phyloP scores from a whole-genome alignment of 2,329 filamentous ascomycete species.

The Fusarium haematococcum region DNA sequence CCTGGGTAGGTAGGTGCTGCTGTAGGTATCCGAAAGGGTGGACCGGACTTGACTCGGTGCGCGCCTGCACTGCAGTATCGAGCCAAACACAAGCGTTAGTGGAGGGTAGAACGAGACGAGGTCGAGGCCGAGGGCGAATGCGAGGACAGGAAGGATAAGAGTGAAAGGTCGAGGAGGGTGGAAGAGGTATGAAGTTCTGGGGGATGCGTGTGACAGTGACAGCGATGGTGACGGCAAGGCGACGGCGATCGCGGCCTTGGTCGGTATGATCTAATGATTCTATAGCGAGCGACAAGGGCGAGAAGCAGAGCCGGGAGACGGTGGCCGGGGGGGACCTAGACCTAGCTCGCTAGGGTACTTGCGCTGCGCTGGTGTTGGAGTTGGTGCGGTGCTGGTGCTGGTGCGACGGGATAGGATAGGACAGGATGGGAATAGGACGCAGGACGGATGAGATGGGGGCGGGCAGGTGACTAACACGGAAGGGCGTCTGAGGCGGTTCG shows the following conservation, averaged over 20 bases:
- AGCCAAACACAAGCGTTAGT: constrained; percentile 41
- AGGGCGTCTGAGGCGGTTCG: constrained; percentile 28
- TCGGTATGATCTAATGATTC: constrained; percentile 34
- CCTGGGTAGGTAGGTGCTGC: not conserved
- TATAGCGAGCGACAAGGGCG: constrained; percentile 20
- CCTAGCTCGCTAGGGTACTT: constrained; percentile 28
- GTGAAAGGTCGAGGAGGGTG: constrained; percentile 18
- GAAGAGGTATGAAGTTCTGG: constrained; percentile 24
- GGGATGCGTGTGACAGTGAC: constrained; percentile 42
- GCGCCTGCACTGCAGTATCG: constrained; percentile 39
- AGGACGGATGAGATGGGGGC: constrained; percentile 27
- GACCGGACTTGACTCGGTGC: constrained; percentile 36
- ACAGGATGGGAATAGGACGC: constrained; percentile 29
- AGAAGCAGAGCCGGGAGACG: constrained; percentile 16
- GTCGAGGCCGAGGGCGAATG: constrained; percentile 16
- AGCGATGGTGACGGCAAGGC: constrained; percentile 37
- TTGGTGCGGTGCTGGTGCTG: constrained; percentile 15
- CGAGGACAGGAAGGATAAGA: constrained; percentile 20
- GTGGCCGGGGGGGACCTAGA: constrained; percentile 1
- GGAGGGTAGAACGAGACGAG: constrained; percentile 23
- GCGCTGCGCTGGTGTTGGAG: not conserved
- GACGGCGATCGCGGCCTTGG: constrained; percentile 36
- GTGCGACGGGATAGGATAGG: constrained; percentile 35
- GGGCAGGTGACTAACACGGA: constrained; percentile 46
- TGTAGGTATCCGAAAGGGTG: constrained; percentile 49